phyloP scores from a whole-genome alignment of 768 basidiomycete species.

The Suillus occidentalis region DNA sequence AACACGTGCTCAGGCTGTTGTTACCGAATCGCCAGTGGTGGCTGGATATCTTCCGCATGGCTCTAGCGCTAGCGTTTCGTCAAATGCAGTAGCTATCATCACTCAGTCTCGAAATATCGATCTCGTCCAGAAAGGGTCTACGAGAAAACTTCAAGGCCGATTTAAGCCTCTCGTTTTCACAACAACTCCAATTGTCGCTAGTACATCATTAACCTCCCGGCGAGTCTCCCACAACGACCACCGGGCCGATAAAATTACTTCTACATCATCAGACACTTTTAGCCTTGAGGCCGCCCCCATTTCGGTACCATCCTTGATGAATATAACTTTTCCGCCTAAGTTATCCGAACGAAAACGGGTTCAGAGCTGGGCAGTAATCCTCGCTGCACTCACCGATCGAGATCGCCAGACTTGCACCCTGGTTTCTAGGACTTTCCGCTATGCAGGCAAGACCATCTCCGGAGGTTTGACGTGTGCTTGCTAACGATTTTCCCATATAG shows the following conservation, averaged over 20 bases:
- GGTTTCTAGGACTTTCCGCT: slow-evolving; percentile 62
- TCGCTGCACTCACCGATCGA: slow-evolving; percentile 45
- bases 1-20: neutral
- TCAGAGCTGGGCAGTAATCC: slow-evolving; percentile 49
- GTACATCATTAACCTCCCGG: neutral
- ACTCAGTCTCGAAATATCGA: neutral
- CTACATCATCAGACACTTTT: neutral
- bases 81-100: neutral
- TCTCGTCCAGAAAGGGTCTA: neutral
- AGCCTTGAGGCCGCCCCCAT: neutral
- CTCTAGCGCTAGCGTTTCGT: neutral
- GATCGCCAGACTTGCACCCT: slow-evolving; percentile 48
- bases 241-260: neutral
- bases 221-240: neutral
- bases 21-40: neutral
- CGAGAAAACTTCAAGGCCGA: neutral
- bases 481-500: slow-evolving; percentile 33
- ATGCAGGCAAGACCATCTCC: slow-evolving; percentile 48
- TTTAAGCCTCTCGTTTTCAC: neutral
- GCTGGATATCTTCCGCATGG: neutral
- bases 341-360: slow-evolving; percentile 59
- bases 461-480: slow-evolving; percentile 2
- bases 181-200: neutral
- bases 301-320: slow-evolving; percentile 27
- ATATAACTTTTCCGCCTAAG: slow-evolving; percentile 58